Conservation (phyloP, 2,329 filamentous ascomycete genomes). For the Penicillium sumatraense region DNA sequence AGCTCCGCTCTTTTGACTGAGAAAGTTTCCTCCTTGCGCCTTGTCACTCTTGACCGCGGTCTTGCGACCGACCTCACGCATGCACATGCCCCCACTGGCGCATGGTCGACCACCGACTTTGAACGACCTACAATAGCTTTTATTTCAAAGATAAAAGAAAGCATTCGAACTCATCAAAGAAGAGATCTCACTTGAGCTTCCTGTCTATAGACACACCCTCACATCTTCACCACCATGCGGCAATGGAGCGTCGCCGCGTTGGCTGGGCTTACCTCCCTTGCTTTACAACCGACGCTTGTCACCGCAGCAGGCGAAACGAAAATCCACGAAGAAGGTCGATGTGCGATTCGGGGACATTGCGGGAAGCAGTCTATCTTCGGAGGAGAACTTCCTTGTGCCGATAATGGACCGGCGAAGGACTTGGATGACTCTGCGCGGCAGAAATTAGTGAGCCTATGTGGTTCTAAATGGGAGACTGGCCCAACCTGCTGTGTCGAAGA, state of each 20-base stretch:
- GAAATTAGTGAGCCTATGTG: constrained; percentile 83
- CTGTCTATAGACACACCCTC: neutral
- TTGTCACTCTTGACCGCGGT: neutral
- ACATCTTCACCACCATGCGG: constrained; percentile 31
- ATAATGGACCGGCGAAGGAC: constrained; percentile 80
- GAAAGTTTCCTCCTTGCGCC: neutral
- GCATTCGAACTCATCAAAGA: neutral
- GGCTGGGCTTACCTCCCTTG: constrained; percentile 33
- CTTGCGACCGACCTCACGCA: constrained; percentile 13
- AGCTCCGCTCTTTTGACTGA: too few species aligned
- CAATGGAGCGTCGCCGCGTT: constrained; percentile 31
- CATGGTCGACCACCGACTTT: constrained; percentile 12
- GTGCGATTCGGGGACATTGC: constrained; percentile 88
- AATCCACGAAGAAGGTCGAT: constrained; percentile 84
- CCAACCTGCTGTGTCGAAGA: constrained; percentile 83
- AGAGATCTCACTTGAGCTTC: neutral
- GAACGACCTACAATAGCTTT: neutral
- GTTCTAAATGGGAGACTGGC: constrained; percentile 80
- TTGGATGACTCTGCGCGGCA: constrained; percentile 73
- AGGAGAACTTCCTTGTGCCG: constrained; percentile 85
- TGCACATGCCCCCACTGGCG: constrained; percentile 6
- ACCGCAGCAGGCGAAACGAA: constrained; percentile 40
- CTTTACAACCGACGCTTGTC: constrained; percentile 28
- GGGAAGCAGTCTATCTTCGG: constrained; percentile 91
- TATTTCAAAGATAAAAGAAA: neutral